Evolutionary conservation across 164 flowering plant species (phyloP).

Genomic region (Dillenia suffruticosa): DNA sequence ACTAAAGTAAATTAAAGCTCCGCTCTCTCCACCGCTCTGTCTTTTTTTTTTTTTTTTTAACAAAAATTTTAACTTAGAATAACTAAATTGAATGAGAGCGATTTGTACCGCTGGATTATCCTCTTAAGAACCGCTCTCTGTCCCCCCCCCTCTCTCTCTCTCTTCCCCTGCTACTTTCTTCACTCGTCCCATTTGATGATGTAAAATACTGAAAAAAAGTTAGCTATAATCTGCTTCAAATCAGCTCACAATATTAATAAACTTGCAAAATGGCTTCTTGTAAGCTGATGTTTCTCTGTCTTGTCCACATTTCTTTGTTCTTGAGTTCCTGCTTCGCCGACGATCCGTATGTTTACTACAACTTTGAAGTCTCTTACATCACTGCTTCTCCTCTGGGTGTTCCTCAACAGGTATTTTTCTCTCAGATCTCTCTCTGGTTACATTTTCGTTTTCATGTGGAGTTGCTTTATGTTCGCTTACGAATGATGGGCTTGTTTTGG

Average conservation of each 20-base stretch:
- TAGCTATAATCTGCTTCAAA: too few species aligned
- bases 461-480: slow-evolving; percentile 8
- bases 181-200: slow-evolving; percentile 20
- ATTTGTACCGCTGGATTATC: too few species aligned
- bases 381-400: slow-evolving; percentile 79
- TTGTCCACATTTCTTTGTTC: slow-evolving; percentile 33
- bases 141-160: neutral
- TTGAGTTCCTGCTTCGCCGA: slow-evolving; percentile 34
- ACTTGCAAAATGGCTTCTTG: slow-evolving; percentile 28
- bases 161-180: slow-evolving; percentile 2
- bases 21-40: too few species aligned
- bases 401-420: slow-evolving; percentile 56
- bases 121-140: too few species aligned
- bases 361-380: slow-evolving; percentile 67
- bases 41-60: too few species aligned
- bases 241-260: too few species aligned
- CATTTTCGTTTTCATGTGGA: slow-evolving; percentile 8
- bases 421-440: slow-evolving; percentile 2
- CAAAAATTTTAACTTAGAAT: too few species aligned
- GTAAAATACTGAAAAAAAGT: slow-evolving; percentile 15
- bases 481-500: slow-evolving; percentile 15
- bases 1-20: too few species aligned
- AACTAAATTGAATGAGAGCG: too few species aligned
- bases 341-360: slow-evolving; percentile 42
- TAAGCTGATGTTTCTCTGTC: slow-evolving; percentile 17